Conservation (phyloP, 2,329 filamentous ascomycete species). For the Pseudogymnoascus pannorum region DNA sequence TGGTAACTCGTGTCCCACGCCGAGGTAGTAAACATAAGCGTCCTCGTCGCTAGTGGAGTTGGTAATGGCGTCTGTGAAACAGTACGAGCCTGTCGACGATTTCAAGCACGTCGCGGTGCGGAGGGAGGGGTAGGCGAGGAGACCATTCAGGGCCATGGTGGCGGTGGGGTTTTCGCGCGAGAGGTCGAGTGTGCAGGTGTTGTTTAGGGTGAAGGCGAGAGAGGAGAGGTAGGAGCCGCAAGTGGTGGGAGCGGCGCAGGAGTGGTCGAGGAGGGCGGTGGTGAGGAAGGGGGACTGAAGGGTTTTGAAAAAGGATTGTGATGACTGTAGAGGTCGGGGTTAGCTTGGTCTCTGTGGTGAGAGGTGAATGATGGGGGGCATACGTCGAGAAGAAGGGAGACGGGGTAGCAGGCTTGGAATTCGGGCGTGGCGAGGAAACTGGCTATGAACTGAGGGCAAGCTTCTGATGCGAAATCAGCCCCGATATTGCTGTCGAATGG, state of each 20-base stretch:
- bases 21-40: conserved; percentile 77
- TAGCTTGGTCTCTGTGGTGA: background rate
- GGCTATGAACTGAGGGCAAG: conserved; percentile 25
- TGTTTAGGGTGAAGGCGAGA: conserved; percentile 59
- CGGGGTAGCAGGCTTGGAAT: conserved; percentile 59
- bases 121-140: conserved; percentile 68
- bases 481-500: conserved; percentile 61
- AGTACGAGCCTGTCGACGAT: conserved; percentile 61
- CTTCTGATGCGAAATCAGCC: conserved; percentile 50
- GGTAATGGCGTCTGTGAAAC: conserved; percentile 76
- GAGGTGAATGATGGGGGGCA: conserved; percentile 22
- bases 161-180: conserved; percentile 60
- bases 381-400: conserved; percentile 78
- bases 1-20: conserved; percentile 67
- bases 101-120: conserved; percentile 77
- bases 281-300: conserved; percentile 64
- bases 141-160: conserved; percentile 64
- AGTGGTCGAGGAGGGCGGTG: conserved; percentile 69
- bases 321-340: conserved; percentile 50
- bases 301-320: conserved; percentile 74
- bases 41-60: conserved; percentile 65
- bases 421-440: conserved; percentile 23
- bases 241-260: conserved; percentile 60
- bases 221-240: conserved; percentile 60
- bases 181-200: conserved; percentile 64